Conservation (phyloP, 2,329 filamentous ascomycete genomes). For the Diplocarpon mali region DNA sequence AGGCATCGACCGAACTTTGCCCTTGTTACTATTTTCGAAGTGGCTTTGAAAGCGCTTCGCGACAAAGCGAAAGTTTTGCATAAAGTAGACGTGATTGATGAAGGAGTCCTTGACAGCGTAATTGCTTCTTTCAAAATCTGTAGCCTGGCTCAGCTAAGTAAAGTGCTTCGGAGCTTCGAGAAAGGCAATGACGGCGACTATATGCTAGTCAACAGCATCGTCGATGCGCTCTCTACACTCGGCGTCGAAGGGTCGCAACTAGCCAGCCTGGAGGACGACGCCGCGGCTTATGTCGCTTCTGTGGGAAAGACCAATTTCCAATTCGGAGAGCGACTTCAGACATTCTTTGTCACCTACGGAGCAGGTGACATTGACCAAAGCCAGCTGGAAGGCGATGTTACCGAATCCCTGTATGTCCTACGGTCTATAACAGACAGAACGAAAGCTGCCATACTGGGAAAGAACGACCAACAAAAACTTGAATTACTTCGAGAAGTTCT, state of each 20-base stretch:
- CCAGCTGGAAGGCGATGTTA: conserved; percentile 10
- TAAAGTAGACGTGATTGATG: conserved; percentile 16
- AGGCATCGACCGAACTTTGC: conserved; percentile 16
- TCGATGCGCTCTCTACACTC: conserved; percentile 20
- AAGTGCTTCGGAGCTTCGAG: conserved; percentile 10
- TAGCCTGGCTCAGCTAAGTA: conserved; percentile 17
- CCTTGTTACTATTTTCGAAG: conserved; percentile 17
- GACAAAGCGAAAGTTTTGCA: conserved; percentile 13
- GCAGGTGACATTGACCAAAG: not conserved
- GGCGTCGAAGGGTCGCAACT: conserved; percentile 12
- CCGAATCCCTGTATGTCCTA: conserved; percentile 14
- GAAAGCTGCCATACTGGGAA: conserved; percentile 5
- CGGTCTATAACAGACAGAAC: conserved; percentile 14
- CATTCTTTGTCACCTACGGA: conserved; percentile 16
- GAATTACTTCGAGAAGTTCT: conserved; percentile 17
- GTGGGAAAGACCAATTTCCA: conserved; percentile 7
- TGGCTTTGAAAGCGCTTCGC: conserved; percentile 12
- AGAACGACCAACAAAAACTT: conserved; percentile 18
- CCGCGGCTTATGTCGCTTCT: conserved; percentile 6
- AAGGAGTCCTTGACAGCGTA: conserved; percentile 11
- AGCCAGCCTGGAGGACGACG: conserved; percentile 8
- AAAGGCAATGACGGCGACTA: conserved; percentile 8
- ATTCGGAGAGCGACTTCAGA: conserved; percentile 13
- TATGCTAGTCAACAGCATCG: conserved; percentile 14
- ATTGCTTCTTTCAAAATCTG: conserved; percentile 11